These are phyloP conservation scores for Begonia loranthoides DNA, from an alignment of 306 rosid genomes.

Conservation along the genomic window DNA sequence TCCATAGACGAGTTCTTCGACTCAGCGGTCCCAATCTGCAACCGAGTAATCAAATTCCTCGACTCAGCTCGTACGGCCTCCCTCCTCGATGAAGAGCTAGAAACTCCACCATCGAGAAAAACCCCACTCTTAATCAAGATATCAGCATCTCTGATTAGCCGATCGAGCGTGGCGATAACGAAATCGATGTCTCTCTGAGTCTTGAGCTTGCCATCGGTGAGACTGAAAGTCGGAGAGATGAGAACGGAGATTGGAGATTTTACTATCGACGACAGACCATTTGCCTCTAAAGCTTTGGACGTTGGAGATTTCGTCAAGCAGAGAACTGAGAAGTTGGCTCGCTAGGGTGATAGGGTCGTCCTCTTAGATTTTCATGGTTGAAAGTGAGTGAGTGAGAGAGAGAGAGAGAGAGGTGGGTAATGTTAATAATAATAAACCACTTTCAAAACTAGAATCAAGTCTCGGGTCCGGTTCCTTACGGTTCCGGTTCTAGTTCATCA, in stretches of 20 bases:
- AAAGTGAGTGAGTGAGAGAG: background rate
- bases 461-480: too few species aligned
- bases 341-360: slow-evolving; percentile 25
- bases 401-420: background rate
- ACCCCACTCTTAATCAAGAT: slow-evolving; percentile 62
- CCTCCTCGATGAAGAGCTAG: slow-evolving; percentile 32
- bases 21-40: slow-evolving; percentile 68
- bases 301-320: slow-evolving; percentile 33
- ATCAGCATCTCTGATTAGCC: slow-evolving; percentile 54
- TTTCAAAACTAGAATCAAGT: too few species aligned
- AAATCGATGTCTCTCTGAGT: slow-evolving; percentile 83
- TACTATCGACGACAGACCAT: slow-evolving; percentile 49
- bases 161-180: slow-evolving; percentile 46
- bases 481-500: too few species aligned
- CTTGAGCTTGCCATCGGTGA: slow-evolving; percentile 59
- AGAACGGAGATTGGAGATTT: slow-evolving; percentile 47
- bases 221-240: slow-evolving; percentile 40
- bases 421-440: too few species aligned
- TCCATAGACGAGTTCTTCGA: slow-evolving; percentile 52
- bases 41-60: slow-evolving; percentile 55
- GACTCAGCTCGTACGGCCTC: slow-evolving; percentile 59
- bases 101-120: slow-evolving; percentile 28
- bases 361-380: slow-evolving; percentile 44
- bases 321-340: slow-evolving; percentile 18
- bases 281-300: slow-evolving; percentile 51